Evolutionary conservation across 768 basidiomycete species (phyloP), one percentile per base, ranked within the genome.

Genomic region (Mycena leptocephala): DNA sequence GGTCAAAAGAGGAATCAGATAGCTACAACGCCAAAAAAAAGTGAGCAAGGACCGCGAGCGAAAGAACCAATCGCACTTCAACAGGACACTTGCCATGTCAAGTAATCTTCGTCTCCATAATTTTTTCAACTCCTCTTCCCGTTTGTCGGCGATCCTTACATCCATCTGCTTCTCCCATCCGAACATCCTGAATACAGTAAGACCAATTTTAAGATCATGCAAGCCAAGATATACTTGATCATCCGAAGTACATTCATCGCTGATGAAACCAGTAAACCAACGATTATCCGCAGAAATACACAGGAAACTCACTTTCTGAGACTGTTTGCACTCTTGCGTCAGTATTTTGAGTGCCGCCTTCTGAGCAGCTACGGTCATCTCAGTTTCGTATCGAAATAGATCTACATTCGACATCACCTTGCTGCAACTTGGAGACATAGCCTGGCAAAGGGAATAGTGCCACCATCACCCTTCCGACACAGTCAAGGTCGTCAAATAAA

Each of bases 131-230:
- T 96, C 95, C 3, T 89, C 89, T 55, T 93, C 90, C 71, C 94
- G 89, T 78, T 91, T 91, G 30, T 88, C 87, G 30, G 87, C 83
- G 59, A 96, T 85, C 68, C 87, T 87, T 18, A 87, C 82, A 33
- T 89, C 85, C 81, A 94, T 89, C 58, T 90, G 87, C 72, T 88
- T 87, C 87, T 93, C 89, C 89, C 94, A 90, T 11, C 89, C 94
- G 78, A 95, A 94, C 66, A 95, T 85, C 22, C 76, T 76, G 26
- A 18, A 32, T 22, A n/a, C 14, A 48, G 5, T 16, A n/a, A n/a
- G n/a, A n/a, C n/a, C n/a, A n/a, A n/a, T n/a, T n/a, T n/a, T 61
- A 10, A 61, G 46, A n/a, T 5, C 5, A 33, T 24, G 10, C 28
- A 59, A 18, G 7, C 16, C 30, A 51, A 0, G 3, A 51, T 46